phyloP scores from a whole-genome alignment of 495 filamentous ascomycete genomes.

The Penicillium bialowiezense region DNA sequence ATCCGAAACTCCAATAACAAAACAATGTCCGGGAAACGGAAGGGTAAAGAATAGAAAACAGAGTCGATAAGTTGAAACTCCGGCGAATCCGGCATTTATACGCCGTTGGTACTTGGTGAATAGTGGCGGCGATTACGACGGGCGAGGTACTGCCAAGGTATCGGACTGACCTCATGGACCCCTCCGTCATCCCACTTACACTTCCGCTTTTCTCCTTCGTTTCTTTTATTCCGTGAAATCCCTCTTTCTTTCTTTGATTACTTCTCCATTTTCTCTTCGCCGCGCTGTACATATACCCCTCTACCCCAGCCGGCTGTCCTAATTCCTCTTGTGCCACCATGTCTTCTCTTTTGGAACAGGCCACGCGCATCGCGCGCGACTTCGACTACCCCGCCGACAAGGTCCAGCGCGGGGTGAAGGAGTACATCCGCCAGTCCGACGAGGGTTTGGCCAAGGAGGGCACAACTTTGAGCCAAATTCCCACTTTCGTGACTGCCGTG shows the following conservation, averaged over 20 bases:
- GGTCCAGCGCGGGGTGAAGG: slow-evolving; percentile 73
- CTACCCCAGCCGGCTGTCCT: slow-evolving; percentile 1
- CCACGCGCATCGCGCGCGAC: slow-evolving; percentile 72
- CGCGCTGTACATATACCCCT: slow-evolving; percentile 5
- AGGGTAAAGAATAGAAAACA: too few relatives aligned
- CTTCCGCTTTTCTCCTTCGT: slow-evolving; percentile 10
- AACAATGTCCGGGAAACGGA: too few relatives aligned
- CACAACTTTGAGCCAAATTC: slow-evolving; percentile 87
- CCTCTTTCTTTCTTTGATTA: slow-evolving; percentile 6
- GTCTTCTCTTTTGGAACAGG: slow-evolving; percentile 62
- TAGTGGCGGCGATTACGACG: background rate
- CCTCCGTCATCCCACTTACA: slow-evolving; percentile 21
- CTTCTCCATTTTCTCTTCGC: slow-evolving; percentile 1
- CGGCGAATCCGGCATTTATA: slow-evolving; percentile 33
- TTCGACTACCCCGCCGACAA: slow-evolving; percentile 83
- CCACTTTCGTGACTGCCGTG: slow-evolving; percentile 91
- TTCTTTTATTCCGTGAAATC: background rate
- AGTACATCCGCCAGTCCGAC: slow-evolving; percentile 83
- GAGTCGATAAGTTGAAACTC: slow-evolving; percentile 4
- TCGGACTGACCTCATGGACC: slow-evolving; percentile 40
- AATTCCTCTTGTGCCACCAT: slow-evolving; percentile 21
- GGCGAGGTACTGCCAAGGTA: slow-evolving; percentile 9
- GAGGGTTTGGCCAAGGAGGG: slow-evolving; percentile 80
- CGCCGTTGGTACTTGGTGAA: background rate
- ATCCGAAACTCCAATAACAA: background rate